These are phyloP conservation scores for Coelastrella sp. DNA, from an alignment of 139 green algal genomes.

Conservation along the genomic window DNA sequence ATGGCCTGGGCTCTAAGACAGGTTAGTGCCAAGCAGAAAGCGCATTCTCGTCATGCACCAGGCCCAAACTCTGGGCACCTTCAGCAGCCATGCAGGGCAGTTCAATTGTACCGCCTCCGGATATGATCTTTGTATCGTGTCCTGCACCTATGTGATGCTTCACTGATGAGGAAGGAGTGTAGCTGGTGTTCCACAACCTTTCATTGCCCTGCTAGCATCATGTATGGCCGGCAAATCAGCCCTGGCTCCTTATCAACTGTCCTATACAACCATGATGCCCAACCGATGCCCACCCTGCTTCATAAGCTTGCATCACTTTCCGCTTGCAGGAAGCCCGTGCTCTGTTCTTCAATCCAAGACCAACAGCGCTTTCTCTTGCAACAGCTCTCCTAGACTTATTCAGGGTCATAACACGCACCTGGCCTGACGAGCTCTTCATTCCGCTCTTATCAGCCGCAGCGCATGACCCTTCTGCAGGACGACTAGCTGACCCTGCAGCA, in stretches of 20 bases:
- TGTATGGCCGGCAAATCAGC: too few species aligned
- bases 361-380: slow-evolving; percentile 17
- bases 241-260: too few species aligned
- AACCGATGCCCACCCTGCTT: neutral
- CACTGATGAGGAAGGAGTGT: too few species aligned
- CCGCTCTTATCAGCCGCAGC: neutral
- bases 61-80: too few species aligned
- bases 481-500: slow-evolving; percentile 17
- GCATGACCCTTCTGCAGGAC: neutral
- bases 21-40: neutral
- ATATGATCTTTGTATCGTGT: too few species aligned
- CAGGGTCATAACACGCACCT: neutral
- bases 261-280: too few species aligned
- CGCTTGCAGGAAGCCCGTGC: slow-evolving; percentile 23
- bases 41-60: neutral
- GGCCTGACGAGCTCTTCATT: slow-evolving; percentile 20
- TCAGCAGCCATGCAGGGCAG: too few species aligned
- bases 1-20: slow-evolving; percentile 24
- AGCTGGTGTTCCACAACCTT: too few species aligned
- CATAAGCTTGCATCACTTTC: neutral
- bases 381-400: slow-evolving; percentile 34
- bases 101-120: too few species aligned
- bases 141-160: too few species aligned
- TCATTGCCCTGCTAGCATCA: too few species aligned
- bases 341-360: slow-evolving; percentile 21